Evolutionary conservation across 495 filamentous ascomycete species (phyloP).

Genomic region (Parmelia sp.): DNA sequence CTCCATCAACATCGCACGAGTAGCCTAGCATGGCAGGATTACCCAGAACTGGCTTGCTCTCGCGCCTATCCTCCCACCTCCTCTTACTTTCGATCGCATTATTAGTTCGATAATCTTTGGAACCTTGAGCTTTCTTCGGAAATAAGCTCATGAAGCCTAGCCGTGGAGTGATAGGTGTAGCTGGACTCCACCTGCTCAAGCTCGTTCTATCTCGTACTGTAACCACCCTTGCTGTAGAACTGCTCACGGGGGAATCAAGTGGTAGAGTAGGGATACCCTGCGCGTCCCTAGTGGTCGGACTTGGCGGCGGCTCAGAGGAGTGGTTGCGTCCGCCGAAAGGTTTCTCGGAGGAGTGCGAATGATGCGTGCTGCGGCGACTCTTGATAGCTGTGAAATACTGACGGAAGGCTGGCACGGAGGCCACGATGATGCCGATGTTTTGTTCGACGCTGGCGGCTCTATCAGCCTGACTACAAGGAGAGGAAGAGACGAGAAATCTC

Average conservation of each 20-base stretch:
- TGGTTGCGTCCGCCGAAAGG: neutral
- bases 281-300: neutral
- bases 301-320: neutral
- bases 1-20: neutral
- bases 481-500: neutral
- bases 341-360: neutral
- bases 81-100: neutral
- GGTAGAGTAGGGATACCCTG: neutral
- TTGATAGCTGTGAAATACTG: neutral
- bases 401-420: constrained; percentile 1
- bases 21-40: neutral
- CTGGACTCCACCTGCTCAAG: neutral
- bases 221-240: neutral
- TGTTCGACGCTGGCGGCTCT: constrained; percentile 1
- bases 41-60: neutral
- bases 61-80: neutral
- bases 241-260: neutral
- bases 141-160: neutral
- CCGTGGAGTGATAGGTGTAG: neutral
- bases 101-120: neutral
- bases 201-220: neutral
- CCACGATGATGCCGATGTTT: constrained; percentile 13
- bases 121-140: neutral
- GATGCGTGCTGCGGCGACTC: neutral
- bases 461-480: neutral